Evolutionary conservation across 129 eudicot species (phyloP), one percentile per base, ranked within the genome.

Genomic region (Rutidosis leptorrhynchoides): DNA sequence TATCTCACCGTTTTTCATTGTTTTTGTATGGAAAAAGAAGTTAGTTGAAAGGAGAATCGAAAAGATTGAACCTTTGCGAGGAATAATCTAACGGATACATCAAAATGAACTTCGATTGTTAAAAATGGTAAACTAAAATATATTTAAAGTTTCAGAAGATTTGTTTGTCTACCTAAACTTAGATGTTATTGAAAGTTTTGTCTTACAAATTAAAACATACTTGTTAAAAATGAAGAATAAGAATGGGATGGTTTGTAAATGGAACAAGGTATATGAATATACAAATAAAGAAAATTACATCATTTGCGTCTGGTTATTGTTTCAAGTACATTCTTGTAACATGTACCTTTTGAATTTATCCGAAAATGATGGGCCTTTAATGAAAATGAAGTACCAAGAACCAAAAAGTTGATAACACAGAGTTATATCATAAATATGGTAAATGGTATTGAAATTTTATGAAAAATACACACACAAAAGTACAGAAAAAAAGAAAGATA

Each of bases 391-490:
- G 35, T 60, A 64, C 32, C 4, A 27, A n/a, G 58, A 48, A 33
- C 55, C 55, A 26, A 2, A 25, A 45, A 64, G 25, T 14, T 46
- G 28, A 48, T 25, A 65, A 9, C 8, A 25, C 29, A 65, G 27
- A 28, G 22, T 57, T n/a, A 17, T 19, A 70, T 45, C 12, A 67
- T 27, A 21, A 32, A 42, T 55, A 73, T 49, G 58, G 69, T 21
- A 40, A 32, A 37, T 40, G 40, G 14, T 27, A 74, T 43, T 56
- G 40, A 57, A 56, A 43, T 57, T 28, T 29, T 65, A 58, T 57
- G 30, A 43, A 74, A 56, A 19, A 74, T 1, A 69, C 8, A 40
- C 37, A 69, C 27, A 57, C 37, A 66, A 63, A 29, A 22, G 54
- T 16, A 62, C 7, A 15, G 54, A 17, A 3, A 42, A 21, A 58